Base-by-base conservation (phyloP, 805 yeast genomes). In the Nakazawaea laoshanensis region DNA sequence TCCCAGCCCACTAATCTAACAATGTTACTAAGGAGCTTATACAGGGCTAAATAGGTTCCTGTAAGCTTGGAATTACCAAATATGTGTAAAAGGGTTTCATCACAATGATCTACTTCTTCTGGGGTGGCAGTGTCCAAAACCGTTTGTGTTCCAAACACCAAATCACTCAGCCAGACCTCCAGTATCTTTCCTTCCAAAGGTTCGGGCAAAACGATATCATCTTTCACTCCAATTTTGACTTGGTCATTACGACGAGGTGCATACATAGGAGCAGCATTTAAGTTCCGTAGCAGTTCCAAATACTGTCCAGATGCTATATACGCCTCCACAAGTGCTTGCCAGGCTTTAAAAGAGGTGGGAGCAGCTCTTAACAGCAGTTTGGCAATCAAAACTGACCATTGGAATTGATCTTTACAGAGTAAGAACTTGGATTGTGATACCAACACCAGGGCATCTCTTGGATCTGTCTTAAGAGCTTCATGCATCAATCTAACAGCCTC, bases 1-100 rank as follows among this genome's bases (percentile, higher is more conserved):
- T 84, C 85, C 98, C 98, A 89, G 4, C 96, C 96, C 25, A 77
- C 61, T 16, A 65, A 57, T 13, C 77, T 67, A 3, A 77, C 74
- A 42, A 92, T 68, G 7, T 74, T 62, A 4, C 94, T 75, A 36
- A 89, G 55, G 36, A 87, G 55, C 27, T 77, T 78, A 51, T 85
- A 89, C 1, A 83, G 84, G 33, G 57, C 57, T 19, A 59, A 55
- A 39, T 73, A 71, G 1, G 83, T 72, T 4, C 76, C 70, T 27
- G 67, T 62, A 18, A 76, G 51, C 13, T 55, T 49, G 0, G 73
- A 62, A 8, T 70, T 74, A 11, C 75, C 74, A 32, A 52, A 56
- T 7, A 76, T 61, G 29, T 68, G 56, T 11, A 70, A 41, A 36
- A 76, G 61, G 1, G 59, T 54, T 2, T 74, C 71, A 44, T 69